Conservation (phyloP, 2,329 filamentous ascomycete species). For the Madurella fahalii region DNA sequence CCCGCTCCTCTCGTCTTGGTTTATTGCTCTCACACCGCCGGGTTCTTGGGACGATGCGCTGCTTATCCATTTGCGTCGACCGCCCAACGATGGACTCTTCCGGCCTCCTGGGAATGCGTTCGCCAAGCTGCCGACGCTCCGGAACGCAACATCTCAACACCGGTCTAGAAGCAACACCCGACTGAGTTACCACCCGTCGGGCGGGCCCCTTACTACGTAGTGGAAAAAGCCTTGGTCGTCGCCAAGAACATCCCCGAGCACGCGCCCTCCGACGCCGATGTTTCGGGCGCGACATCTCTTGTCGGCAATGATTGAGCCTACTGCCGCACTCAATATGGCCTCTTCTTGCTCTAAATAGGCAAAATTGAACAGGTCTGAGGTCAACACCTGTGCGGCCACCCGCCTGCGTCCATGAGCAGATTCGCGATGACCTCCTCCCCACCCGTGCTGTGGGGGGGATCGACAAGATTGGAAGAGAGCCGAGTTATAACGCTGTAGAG, state of each 20-base stretch:
- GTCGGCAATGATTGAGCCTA: not conserved
- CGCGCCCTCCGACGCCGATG: conserved; percentile 9
- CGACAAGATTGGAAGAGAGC: not conserved
- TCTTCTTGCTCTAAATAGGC: conserved; percentile 20
- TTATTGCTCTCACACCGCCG: conserved; percentile 8
- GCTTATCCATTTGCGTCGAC: not conserved
- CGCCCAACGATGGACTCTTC: not conserved
- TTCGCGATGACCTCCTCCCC: conserved; percentile 7
- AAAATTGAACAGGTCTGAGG: conserved; percentile 19
- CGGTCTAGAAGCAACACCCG: not conserved
- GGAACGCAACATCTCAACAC: not conserved
- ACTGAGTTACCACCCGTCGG: not conserved
- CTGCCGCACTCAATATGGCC: conserved; percentile 21
- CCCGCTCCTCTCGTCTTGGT: conserved; percentile 5
- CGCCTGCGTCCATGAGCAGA: not conserved
- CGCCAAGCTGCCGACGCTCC: not conserved
- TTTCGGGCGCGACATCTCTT: conserved; percentile 2
- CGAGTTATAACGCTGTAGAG: too few species aligned
- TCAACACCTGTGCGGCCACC: conserved; percentile 9
- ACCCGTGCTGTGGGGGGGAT: not conserved
- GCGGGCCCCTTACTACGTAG: too few species aligned
- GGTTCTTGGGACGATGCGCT: not conserved
- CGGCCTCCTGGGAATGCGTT: not conserved
- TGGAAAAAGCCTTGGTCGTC: not conserved
- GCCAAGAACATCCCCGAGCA: not conserved